A percentile compares a stretch with the other conserved stretches of the same genome.
These are phyloP conservation scores for Raddia distichophylla DNA, from an alignment of 176 grass and related monocot genomes.

Conservation along the genomic window DNA sequence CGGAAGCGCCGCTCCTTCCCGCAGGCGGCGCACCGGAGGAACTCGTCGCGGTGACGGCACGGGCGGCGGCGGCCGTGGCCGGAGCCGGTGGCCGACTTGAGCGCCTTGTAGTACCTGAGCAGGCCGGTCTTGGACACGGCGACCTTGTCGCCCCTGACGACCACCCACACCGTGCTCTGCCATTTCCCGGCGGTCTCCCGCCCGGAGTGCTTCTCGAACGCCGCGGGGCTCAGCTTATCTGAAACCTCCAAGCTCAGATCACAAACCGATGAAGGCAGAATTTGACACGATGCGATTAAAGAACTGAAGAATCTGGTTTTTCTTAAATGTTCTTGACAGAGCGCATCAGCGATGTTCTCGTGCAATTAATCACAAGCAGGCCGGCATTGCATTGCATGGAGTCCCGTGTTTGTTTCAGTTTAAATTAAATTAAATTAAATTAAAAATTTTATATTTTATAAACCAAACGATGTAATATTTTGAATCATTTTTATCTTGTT, in stretches of 20 bases:
- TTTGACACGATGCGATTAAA: background rate
- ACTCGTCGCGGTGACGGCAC: constrained; percentile 65
- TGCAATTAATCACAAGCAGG: too few species aligned
- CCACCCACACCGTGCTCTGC: constrained; percentile 73
- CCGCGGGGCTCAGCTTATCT: constrained; percentile 68
- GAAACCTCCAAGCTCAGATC: background rate
- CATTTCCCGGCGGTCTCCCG: constrained; percentile 64
- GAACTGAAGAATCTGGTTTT: too few species aligned
- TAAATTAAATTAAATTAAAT: too few species aligned
- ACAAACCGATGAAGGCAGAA: too few species aligned
- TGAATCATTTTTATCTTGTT: too few species aligned
- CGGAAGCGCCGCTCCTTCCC: constrained; percentile 63
- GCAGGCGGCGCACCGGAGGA: constrained; percentile 50
- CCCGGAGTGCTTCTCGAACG: constrained; percentile 71
- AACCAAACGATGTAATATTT: too few species aligned
- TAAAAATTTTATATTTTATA: too few species aligned
- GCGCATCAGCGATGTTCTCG: too few species aligned
- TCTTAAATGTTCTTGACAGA: too few species aligned
- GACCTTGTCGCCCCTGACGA: constrained; percentile 61
- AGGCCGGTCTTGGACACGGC: constrained; percentile 57
- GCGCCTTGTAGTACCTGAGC: constrained; percentile 61
- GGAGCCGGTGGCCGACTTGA: constrained; percentile 47
- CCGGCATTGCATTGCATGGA: too few species aligned
- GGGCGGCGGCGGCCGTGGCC: constrained; percentile 42
- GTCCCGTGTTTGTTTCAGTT: too few species aligned